Evolutionary conservation across 495 filamentous ascomycete species (phyloP).

Genomic region (Penicillium crystallinum): DNA sequence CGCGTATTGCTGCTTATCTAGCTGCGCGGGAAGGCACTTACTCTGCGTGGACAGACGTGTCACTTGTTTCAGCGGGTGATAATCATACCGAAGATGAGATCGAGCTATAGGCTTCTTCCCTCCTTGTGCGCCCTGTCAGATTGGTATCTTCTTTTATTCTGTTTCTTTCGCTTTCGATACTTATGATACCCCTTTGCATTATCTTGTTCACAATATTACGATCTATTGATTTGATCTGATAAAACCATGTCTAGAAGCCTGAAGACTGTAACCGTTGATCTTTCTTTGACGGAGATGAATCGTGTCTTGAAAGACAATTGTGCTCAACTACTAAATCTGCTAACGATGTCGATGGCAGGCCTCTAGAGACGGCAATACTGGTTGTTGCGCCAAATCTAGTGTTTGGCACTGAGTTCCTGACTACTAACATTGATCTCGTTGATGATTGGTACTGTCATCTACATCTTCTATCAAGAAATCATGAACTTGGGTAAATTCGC

Average conservation of each 20-base stretch:
- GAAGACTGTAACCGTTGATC: not conserved
- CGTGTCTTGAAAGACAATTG: no score
- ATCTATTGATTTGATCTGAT: not conserved
- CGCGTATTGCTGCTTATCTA: conserved; percentile 29
- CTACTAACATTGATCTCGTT: no score
- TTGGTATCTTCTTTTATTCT: not conserved
- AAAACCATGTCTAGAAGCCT: not conserved
- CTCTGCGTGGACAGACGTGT: conserved; percentile 40
- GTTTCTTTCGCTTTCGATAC: not conserved
- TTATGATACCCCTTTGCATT: not conserved
- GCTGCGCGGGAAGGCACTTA: conserved; percentile 34
- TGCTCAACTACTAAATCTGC: no score
- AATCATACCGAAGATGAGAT: conserved; percentile 46
- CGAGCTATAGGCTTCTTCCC: conserved; percentile 34
- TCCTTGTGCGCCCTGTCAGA: not conserved
- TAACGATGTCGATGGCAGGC: no score
- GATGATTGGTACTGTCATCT: not conserved
- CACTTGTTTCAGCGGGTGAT: conserved; percentile 42
- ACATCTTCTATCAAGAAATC: not conserved
- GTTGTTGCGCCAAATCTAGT: no score
- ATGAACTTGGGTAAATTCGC: not conserved
- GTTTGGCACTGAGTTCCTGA: no score
- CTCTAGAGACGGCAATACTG: no score
- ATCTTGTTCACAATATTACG: not conserved
- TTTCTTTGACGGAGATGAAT: no score